phyloP scores from a whole-genome alignment of 192 early-diverging fungal genomes.

The Spizellomyces sp. region DNA sequence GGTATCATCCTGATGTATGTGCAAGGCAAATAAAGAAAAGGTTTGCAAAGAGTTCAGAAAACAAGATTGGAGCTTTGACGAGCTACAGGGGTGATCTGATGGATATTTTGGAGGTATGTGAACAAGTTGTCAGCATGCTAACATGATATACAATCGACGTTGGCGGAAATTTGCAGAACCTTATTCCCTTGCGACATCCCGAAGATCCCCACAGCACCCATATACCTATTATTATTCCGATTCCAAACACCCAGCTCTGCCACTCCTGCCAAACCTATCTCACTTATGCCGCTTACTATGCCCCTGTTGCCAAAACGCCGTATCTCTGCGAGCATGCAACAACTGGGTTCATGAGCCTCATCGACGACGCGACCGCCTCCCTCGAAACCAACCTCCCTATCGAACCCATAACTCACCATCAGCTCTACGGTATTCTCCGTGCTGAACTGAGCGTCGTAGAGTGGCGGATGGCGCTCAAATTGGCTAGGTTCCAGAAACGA shows the following conservation, averaged over 20 bases:
- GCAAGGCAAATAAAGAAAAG: constrained; percentile 15
- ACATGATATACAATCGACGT: too few species aligned
- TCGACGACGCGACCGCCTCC: constrained; percentile 20
- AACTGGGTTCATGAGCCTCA: constrained; percentile 9
- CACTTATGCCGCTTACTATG: constrained; percentile 8
- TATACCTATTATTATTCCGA: constrained; percentile 12
- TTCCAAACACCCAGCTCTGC: constrained; percentile 21
- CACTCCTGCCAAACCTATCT: constrained; percentile 9
- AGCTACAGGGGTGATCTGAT: constrained; percentile 18
- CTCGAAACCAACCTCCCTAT: constrained; percentile 9
- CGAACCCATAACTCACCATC: constrained; percentile 23
- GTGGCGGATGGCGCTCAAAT: constrained; percentile 14
- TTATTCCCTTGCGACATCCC: constrained; percentile 7
- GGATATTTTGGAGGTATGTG: background rate
- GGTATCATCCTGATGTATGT: background rate
- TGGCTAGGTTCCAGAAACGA: constrained; percentile 18
- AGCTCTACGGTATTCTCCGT: constrained; percentile 16
- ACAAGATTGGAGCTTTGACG: constrained; percentile 17
- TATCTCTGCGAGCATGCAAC: constrained; percentile 15
- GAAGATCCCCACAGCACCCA: constrained; percentile 21
- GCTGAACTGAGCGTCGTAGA: constrained; percentile 6
- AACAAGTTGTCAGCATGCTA: too few species aligned
- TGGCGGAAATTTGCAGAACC: background rate
- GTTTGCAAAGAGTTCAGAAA: constrained; percentile 16
- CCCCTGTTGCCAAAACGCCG: constrained; percentile 7